Conservation (phyloP, 2,329 filamentous ascomycete genomes). For the Sclerotiophoma versabilis region DNA sequence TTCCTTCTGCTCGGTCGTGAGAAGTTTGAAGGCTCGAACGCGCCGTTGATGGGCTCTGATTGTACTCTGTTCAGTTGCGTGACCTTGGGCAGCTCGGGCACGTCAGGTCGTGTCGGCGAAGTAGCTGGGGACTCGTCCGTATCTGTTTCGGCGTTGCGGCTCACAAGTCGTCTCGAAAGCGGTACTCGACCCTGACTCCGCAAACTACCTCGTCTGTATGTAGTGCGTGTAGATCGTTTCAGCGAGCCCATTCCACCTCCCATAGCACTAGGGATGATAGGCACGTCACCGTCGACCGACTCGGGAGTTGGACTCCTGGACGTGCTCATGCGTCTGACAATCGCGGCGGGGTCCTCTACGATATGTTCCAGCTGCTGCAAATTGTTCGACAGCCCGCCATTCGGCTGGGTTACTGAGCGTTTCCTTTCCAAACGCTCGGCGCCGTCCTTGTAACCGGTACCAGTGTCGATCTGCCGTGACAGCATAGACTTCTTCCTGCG, state of each 20-base stretch:
- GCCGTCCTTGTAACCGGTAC: slow-evolving; percentile 79
- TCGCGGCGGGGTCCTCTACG: slow-evolving; percentile 77
- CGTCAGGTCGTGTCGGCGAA: slow-evolving; percentile 54
- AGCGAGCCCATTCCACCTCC: slow-evolving; percentile 80
- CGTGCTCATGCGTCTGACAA: slow-evolving; percentile 74
- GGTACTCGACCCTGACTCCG: slow-evolving; percentile 78
- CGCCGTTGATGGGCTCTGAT: slow-evolving; percentile 68
- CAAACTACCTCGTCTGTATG: slow-evolving; percentile 87
- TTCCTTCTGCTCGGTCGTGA: slow-evolving; percentile 61
- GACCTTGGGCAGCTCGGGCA: slow-evolving; percentile 45
- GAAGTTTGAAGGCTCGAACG: slow-evolving; percentile 59
- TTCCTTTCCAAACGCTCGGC: slow-evolving; percentile 80
- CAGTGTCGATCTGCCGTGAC: slow-evolving; percentile 85
- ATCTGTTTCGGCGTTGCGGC: slow-evolving; percentile 68
- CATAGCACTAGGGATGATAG: slow-evolving; percentile 79
- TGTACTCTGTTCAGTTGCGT: slow-evolving; percentile 68
- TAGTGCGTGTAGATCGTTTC: slow-evolving; percentile 88
- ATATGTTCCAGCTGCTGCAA: slow-evolving; percentile 76
- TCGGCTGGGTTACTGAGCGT: slow-evolving; percentile 64
- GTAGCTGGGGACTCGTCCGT: slow-evolving; percentile 59
- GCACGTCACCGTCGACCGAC: slow-evolving; percentile 65
- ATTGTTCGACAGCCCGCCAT: slow-evolving; percentile 63
- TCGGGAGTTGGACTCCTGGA: slow-evolving; percentile 57
- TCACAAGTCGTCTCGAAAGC: slow-evolving; percentile 73
- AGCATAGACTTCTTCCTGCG: slow-evolving; percentile 94